Base-by-base conservation (phyloP, 2,329 filamentous ascomycete species). In the Diaporthe vexans region DNA sequence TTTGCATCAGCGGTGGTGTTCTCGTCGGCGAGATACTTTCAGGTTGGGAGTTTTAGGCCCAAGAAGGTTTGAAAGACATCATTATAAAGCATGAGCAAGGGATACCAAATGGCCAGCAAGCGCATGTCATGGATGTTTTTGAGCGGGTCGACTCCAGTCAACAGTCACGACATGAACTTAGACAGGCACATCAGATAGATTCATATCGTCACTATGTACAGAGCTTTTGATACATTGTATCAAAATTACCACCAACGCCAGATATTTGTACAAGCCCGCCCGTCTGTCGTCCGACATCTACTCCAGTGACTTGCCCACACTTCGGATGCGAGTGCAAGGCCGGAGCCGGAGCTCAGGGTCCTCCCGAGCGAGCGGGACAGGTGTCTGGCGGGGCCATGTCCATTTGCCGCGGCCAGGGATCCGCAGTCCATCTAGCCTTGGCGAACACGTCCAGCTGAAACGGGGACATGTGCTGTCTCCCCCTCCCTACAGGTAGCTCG, bases 271-370 rank as follows among this genome's bases (percentile, higher is more conserved):
- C 17, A 6, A 10, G 9, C 4, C 15, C 21, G 58, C n/a, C n/a
- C 43, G 29, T n/a, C 15, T 13, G 4, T 21, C 43, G 37, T 13
- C 8, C 8, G 9, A 37, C 10, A 37, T 10, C 35, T 11, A 11
- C 35, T 11, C 1, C 35, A 37, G 8, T 1, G 10, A 37, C 35
- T 40, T 13, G 37, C 10, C 40, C 6, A 43, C 40, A 17, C 40
- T 19, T 40, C 48, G 29, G n/a, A 19, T 8, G n/a, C 33, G 33
- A 51, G n/a, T n/a, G 48, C 48, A 26, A 15, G n/a, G 48, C 46
- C 63, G 63, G 63, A 54, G 63, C 63, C 63, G 63, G 63, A 40
- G 63, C 33, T 40, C 46, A 8, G 46, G 63, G 33, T 68, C 63
- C 21, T 40, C 46, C 63, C 63, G 63, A 68, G 29, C 1, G 4